A percentile compares a stretch with the other conserved stretches of the same genome.
These are phyloP conservation scores for Malassezia equina DNA, from an alignment of 1,284 basidiomycete genomes.

Conservation along the genomic window DNA sequence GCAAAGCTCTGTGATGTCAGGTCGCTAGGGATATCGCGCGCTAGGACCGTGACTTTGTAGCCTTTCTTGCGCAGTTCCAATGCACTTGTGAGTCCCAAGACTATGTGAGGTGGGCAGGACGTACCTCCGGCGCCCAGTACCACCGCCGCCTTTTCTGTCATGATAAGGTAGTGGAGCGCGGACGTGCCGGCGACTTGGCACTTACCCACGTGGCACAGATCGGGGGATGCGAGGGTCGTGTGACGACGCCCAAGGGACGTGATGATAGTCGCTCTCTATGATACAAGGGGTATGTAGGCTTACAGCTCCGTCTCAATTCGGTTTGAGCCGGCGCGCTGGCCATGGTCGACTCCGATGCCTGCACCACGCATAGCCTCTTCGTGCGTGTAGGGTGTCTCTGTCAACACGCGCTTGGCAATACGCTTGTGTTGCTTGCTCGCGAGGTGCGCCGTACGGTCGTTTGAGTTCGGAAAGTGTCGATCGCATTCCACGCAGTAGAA, in stretches of 20 bases:
- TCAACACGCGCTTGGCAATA: constrained; percentile 34
- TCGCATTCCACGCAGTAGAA: constrained; percentile 48
- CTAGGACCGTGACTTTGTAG: constrained; percentile 57
- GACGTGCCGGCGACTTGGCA: neutral
- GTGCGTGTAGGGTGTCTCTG: constrained; percentile 42
- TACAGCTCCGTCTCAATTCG: constrained; percentile 8
- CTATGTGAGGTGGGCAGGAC: constrained; percentile 27
- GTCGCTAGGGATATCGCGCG: constrained; percentile 61
- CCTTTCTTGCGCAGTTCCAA: constrained; percentile 49
- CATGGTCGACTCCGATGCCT: constrained; percentile 42
- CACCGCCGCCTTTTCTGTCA: constrained; percentile 15
- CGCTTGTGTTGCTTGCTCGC: constrained; percentile 45
- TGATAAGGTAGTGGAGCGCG: neutral
- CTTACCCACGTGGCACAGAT: neutral
- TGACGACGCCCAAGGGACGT: neutral
- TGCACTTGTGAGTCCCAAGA: constrained; percentile 52
- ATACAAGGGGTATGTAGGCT: neutral
- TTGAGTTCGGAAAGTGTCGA: constrained; percentile 38
- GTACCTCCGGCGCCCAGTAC: constrained; percentile 33
- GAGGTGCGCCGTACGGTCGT: constrained; percentile 38
- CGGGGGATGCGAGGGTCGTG: neutral
- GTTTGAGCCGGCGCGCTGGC: constrained; percentile 24
- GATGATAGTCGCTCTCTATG: neutral
- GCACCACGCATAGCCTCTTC: constrained; percentile 40
- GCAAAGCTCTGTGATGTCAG: constrained; percentile 57